Evolutionary conservation across 768 basidiomycete species (phyloP).

Genomic region (Russula foetens): DNA sequence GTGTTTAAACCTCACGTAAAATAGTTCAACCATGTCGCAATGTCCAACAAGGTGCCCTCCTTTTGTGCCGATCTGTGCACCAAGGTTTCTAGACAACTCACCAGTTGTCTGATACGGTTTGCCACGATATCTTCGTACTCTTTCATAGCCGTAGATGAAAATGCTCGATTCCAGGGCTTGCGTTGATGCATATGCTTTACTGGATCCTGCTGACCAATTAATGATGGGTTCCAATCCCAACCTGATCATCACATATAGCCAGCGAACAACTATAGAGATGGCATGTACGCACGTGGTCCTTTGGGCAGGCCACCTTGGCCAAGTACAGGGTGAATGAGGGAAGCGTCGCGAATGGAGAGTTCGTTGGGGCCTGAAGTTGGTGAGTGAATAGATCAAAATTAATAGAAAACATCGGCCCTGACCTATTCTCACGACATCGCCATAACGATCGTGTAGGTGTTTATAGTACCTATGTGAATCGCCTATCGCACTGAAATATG

Average conservation of each 20-base stretch:
- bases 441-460: no score
- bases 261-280: no score
- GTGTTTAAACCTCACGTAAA: constrained; percentile 29
- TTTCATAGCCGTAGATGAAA: constrained; percentile 34
- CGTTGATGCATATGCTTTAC: constrained; percentile 34
- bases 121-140: constrained; percentile 34
- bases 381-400: no score
- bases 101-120: constrained; percentile 27
- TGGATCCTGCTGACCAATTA: constrained; percentile 30
- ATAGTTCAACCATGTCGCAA: constrained; percentile 30
- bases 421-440: no score
- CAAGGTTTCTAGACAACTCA: constrained; percentile 20
- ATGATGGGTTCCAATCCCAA: constrained; percentile 7
- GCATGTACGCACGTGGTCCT: constrained; percentile 8
- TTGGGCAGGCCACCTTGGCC: constrained; percentile 12
- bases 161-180: constrained; percentile 36
- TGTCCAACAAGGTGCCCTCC: constrained; percentile 24
- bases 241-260: background rate
- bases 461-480: no score
- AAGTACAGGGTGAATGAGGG: background rate
- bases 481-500: no score
- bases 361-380: background rate
- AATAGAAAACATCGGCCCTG: background rate
- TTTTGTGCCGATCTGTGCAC: background rate
- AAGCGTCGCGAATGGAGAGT: constrained; percentile 2